Evolutionary conservation across 2,329 filamentous ascomycete species (phyloP), one percentile per base, ranked within the genome.

Genomic region (Aspergillus quadrilineatus): DNA sequence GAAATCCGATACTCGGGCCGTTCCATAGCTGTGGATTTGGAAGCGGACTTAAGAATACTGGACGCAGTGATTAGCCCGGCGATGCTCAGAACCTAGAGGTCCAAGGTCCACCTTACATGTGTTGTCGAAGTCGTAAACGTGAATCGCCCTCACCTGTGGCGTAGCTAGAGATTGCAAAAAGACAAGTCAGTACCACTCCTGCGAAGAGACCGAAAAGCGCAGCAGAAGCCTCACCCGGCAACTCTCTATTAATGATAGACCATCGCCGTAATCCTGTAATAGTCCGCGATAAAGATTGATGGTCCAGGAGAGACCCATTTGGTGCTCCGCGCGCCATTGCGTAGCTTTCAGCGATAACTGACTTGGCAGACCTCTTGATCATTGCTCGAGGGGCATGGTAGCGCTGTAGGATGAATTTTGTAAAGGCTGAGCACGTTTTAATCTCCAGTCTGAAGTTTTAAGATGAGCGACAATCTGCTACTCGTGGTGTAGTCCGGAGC

Each of bases 101-200:
- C 14, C 32, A 37, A n/a, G 12, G 10, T 41, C 15, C 51, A 45
- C 12, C 87, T 72, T 79, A 93, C 90, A 78, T 37, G 93, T 97
- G 70, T 99, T 97, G 75, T 99, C 94, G 73, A 97, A 99, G 74
- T 99, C 94, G 77, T 97, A 97, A 64, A 99, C 84, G 70, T 97
- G 93, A 51, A 99, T 85, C 7, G 85, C 78, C 71, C 85, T 90
- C 74, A 97, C 88, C 54, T 85, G 80, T 42, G 88, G 80, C 9
- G 86, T 80, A 32, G 84, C 83, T 84, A 60, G 44, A 17, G 22
- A 22, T 22, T 22, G 22, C 22, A 22, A 22, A 22, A 22, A 22
- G 22, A 22, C 22, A 22, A 22, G 50, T 60, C 29, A 57, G 37
- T n/a, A 7, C 1, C 6, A 46, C 39, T 32, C 6, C 41, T 29